Evolutionary conservation across 2,329 filamentous ascomycete genomes (phyloP).

Genomic region (Botrytis paeoniae): DNA sequence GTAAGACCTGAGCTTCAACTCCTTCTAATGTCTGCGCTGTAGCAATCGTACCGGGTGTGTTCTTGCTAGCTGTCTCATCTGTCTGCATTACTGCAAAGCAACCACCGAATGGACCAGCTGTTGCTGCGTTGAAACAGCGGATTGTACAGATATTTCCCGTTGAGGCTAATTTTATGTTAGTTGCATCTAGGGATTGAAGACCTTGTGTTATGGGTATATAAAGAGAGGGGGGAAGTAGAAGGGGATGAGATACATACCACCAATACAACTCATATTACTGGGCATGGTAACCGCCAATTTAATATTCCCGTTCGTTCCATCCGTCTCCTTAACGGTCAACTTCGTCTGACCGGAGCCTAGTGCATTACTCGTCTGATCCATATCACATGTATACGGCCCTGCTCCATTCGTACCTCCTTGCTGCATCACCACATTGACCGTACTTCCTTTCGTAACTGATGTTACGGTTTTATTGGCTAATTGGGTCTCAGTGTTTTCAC

Average conservation of each 20-base stretch:
- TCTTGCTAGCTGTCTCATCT: slow-evolving; percentile 44
- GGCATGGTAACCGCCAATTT: slow-evolving; percentile 7
- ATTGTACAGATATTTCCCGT: slow-evolving; percentile 59
- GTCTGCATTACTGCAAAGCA: slow-evolving; percentile 57
- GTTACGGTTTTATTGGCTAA: slow-evolving; percentile 48
- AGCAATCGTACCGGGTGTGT: slow-evolving; percentile 33
- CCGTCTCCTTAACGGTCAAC: background rate
- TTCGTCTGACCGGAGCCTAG: background rate
- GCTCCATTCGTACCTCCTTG: slow-evolving; percentile 54
- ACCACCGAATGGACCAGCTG: slow-evolving; percentile 55
- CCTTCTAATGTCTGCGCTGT: slow-evolving; percentile 1
- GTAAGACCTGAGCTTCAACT: slow-evolving; percentile 9
- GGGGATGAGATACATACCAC: background rate
- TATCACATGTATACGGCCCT: slow-evolving; percentile 54
- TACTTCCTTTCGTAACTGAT: slow-evolving; percentile 46
- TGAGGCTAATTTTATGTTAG: slow-evolving; percentile 2
- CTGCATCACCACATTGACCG: slow-evolving; percentile 50
- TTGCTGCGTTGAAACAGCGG: slow-evolving; percentile 56
- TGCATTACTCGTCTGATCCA: slow-evolving; percentile 45
- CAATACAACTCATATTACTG: slow-evolving; percentile 2
- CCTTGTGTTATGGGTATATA: background rate
- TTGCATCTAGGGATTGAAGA: background rate
- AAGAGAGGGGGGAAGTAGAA: background rate
- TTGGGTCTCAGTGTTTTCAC: slow-evolving; percentile 53
- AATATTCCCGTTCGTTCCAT: background rate